These are phyloP conservation scores for Porodaedalea pini DNA, from an alignment of 1,284 basidiomycete genomes.

Conservation along the genomic window DNA sequence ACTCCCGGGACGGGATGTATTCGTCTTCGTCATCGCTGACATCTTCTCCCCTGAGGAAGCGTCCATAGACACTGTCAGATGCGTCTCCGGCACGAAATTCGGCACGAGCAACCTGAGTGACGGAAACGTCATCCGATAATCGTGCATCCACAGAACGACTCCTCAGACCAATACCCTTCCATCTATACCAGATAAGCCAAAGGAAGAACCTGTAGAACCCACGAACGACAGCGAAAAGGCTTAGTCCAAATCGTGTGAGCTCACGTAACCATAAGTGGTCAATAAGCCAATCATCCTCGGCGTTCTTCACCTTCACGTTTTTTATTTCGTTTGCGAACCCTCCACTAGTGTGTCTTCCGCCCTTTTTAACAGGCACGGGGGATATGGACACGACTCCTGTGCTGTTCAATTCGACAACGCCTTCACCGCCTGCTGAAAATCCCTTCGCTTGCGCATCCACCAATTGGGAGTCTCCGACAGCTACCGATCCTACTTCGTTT, in stretches of 20 bases:
- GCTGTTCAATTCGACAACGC: constrained; percentile 42
- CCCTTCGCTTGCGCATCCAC: constrained; percentile 1
- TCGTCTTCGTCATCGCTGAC: constrained; percentile 62
- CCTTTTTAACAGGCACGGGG: constrained; percentile 34
- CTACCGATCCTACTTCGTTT: constrained; percentile 63
- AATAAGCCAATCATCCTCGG: constrained; percentile 38
- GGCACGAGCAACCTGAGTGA: not conserved
- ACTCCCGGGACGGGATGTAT: constrained; percentile 32
- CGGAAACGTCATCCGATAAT: constrained; percentile 5
- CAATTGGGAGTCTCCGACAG: constrained; percentile 31
- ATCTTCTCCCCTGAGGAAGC: constrained; percentile 60
- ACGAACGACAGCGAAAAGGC: constrained; percentile 11
- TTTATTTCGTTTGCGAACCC: constrained; percentile 52
- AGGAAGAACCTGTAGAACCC: constrained; percentile 13
- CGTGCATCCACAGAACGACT: constrained; percentile 21
- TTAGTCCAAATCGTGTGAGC: constrained; percentile 27
- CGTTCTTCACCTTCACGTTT: constrained; percentile 37
- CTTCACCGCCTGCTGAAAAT: constrained; percentile 24
- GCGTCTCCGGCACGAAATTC: constrained; percentile 21
- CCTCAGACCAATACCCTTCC: constrained; percentile 9
- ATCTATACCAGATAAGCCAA: constrained; percentile 20
- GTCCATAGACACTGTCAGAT: constrained; percentile 43
- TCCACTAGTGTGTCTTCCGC: constrained; percentile 21
- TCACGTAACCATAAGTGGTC: constrained; percentile 48
- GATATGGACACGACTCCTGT: constrained; percentile 38